Evolutionary conservation across 192 early-diverging fungal species (phyloP).

Genomic region (Mortierella alpina): DNA sequence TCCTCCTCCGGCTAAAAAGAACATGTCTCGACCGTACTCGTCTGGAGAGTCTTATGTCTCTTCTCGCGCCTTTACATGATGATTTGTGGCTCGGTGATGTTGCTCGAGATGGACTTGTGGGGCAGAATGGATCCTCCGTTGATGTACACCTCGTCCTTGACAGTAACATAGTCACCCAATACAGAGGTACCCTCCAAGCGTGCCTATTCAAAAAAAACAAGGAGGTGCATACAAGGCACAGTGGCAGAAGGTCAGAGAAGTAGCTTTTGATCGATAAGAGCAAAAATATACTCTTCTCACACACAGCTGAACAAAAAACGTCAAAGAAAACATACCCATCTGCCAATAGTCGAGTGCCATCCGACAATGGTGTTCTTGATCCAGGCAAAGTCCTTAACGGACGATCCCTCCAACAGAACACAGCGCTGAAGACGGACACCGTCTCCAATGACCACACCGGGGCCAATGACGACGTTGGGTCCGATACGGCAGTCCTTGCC

Average conservation of each 20-base stretch:
- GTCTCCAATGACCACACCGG: slow-evolving; percentile 89
- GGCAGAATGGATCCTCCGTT: slow-evolving; percentile 97
- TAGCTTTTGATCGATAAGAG: not conserved
- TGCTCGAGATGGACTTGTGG: slow-evolving; percentile 91
- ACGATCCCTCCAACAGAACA: slow-evolving; percentile 87
- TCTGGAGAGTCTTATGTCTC: slow-evolving; percentile 3
- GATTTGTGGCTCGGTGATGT: slow-evolving; percentile 93
- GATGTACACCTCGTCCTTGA: slow-evolving; percentile 93
- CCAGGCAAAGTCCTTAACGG: slow-evolving; percentile 92
- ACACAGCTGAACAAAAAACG: not conserved
- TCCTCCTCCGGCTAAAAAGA: too few relatives aligned
- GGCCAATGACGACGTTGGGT: slow-evolving; percentile 97
- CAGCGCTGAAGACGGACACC: slow-evolving; percentile 92
- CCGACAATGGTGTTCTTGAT: slow-evolving; percentile 92
- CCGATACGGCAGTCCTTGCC: slow-evolving; percentile 97
- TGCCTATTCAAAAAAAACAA: slow-evolving; percentile 47
- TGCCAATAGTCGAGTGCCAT: slow-evolving; percentile 95
- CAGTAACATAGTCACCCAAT: slow-evolving; percentile 96
- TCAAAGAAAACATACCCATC: slow-evolving; percentile 72
- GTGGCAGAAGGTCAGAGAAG: not conserved
- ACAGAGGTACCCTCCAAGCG: slow-evolving; percentile 96
- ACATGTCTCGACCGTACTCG: too few relatives aligned
- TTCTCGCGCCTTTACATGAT: slow-evolving; percentile 81
- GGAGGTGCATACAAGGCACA: not conserved
- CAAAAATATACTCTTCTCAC: not conserved